These are phyloP conservation scores for Kazachstania taianensis DNA, from an alignment of 805 yeast genomes.

Conservation along the genomic window DNA sequence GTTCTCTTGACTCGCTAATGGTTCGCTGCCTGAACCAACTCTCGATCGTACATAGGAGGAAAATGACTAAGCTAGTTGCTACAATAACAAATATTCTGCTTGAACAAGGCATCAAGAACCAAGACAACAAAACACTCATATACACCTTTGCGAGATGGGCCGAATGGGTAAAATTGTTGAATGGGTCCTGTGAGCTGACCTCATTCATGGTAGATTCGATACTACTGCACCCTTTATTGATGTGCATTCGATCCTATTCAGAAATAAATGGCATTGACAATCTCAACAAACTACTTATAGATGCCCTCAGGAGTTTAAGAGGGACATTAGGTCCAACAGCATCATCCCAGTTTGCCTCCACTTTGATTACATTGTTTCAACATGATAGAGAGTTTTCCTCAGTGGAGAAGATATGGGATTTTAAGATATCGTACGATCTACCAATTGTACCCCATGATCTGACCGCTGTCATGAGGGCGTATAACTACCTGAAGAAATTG, in stretches of 20 bases:
- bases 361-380: constrained; percentile 16
- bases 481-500: constrained; percentile 14
- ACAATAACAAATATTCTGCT: constrained; percentile 9
- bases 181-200: constrained; percentile 22
- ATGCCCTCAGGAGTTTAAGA: constrained; percentile 6
- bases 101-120: not conserved
- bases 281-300: constrained; percentile 1
- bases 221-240: constrained; percentile 13
- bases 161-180: constrained; percentile 15
- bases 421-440: constrained; percentile 18
- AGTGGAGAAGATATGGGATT: constrained; percentile 26
- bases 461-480: constrained; percentile 19
- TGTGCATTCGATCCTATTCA: constrained; percentile 13
- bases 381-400: constrained; percentile 9
- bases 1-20: constrained; percentile 10
- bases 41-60: constrained; percentile 12
- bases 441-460: constrained; percentile 15
- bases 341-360: constrained; percentile 24
- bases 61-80: constrained; percentile 13
- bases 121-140: constrained; percentile 1
- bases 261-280: not conserved
- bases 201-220: constrained; percentile 13
- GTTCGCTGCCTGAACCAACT: constrained; percentile 15
- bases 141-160: constrained; percentile 18
- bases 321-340: constrained; percentile 15